Base-by-base conservation (phyloP, 1,284 basidiomycete species). In the Fomitopsis palustris region DNA sequence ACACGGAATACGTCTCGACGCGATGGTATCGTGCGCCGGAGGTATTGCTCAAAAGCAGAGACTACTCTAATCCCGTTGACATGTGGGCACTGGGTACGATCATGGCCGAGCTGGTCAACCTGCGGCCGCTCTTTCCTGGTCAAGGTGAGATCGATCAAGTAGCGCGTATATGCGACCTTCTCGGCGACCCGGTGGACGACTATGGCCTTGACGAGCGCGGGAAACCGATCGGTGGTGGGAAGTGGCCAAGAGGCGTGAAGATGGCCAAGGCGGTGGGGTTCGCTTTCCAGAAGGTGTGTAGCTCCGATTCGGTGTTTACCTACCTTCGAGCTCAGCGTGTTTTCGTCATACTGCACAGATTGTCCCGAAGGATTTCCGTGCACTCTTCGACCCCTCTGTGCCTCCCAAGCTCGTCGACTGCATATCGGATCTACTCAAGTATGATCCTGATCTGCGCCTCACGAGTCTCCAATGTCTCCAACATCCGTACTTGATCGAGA, bases 71-170 rank as follows among this genome's bases (percentile, higher is more conserved):
- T 66, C 95, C 97, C 0, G 96, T 99, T 37, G 97, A 99, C 74
- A 94, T 98, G 90, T 99, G 97, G 97, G 97, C 97, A 1, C 78
- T 99, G 51, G 97, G 97, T 23, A 96, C 97, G 4, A 99, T 99
- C 72, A 89, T 99, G 80, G 94, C 96, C 8, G 97, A 99, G 75
- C 82, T 98, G 58, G 84, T 98, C 74, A 98, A 95, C 70, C 83
- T 99, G 62, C 91, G 94, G 65, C 96, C 97, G 0, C 80, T 99
- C 29, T 99, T 99, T 74, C 96, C 97, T n/a, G 97, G 97, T n/a
- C 86, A 89, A 58, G 91, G 88, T 72, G 96, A 98, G 73, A 82
- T 95, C 53, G 96, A 99, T 76, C 97, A 99, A 74, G 88, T 99
- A 25, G 86, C 85, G 59, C 83, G 88, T 70, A 98, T 99, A 60